Conservation (phyloP, 768 basidiomycete genomes). For the Gelatoporia subvermispora region DNA sequence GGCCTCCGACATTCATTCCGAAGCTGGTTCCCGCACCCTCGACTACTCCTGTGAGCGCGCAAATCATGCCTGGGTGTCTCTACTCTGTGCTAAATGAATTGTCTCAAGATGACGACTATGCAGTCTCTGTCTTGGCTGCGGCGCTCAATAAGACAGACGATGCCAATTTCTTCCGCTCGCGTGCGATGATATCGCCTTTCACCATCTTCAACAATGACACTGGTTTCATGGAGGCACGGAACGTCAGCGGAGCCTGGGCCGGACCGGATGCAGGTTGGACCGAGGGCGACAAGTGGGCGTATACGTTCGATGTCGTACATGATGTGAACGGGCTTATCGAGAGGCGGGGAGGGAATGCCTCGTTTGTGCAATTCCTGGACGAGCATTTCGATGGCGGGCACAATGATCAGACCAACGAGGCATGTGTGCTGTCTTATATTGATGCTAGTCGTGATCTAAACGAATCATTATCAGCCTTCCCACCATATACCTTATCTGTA, state of each 20-base stretch:
- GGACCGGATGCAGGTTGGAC: slow-evolving; percentile 72
- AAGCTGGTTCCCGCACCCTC: slow-evolving; percentile 72
- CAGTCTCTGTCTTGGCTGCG: slow-evolving; percentile 57
- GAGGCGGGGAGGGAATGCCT: slow-evolving; percentile 57
- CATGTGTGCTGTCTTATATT: slow-evolving; percentile 23
- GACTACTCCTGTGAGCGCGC: slow-evolving; percentile 66
- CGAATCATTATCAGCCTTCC: slow-evolving; percentile 50
- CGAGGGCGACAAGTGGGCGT: slow-evolving; percentile 76
- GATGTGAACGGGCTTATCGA: slow-evolving; percentile 59
- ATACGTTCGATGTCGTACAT: slow-evolving; percentile 76
- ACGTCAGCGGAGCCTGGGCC: slow-evolving; percentile 65
- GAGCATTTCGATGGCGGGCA: slow-evolving; percentile 56
- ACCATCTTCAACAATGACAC: slow-evolving; percentile 63
- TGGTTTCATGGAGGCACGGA: slow-evolving; percentile 81
- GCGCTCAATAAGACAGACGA: slow-evolving; percentile 47
- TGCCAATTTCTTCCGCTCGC: slow-evolving; percentile 46
- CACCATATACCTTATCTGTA: slow-evolving; percentile 87
- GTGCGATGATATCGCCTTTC: slow-evolving; percentile 53
- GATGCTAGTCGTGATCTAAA: neutral
- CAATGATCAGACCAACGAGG: slow-evolving; percentile 82
- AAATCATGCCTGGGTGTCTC: too few species aligned
- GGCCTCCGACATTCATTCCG: slow-evolving; percentile 72
- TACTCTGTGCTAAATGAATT: too few species aligned
- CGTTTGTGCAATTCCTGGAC: slow-evolving; percentile 65
- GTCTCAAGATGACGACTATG: slow-evolving; percentile 82